phyloP scores from a whole-genome alignment of 306 rosid genomes.

The Heteromeles arbutifolia region DNA sequence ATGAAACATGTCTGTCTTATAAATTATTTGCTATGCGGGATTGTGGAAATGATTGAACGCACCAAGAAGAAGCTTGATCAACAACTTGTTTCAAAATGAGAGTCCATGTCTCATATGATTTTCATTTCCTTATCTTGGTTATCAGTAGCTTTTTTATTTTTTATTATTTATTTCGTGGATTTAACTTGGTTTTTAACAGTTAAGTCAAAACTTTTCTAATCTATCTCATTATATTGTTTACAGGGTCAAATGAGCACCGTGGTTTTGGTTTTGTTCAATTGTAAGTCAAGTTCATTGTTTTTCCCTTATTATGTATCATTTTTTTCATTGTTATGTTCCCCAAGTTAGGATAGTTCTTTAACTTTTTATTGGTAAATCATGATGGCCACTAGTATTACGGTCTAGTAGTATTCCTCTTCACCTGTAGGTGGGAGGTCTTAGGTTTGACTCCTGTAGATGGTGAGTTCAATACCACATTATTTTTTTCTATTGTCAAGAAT shows the following conservation, averaged over 20 bases:
- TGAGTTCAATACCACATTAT: not conserved
- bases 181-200: not conserved
- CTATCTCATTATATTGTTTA: constrained; percentile 9
- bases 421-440: not conserved
- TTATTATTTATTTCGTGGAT: not conserved
- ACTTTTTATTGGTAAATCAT: not conserved
- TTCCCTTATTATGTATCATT: not conserved
- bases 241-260: constrained; percentile 78
- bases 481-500: not conserved
- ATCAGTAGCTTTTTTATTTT: not conserved
- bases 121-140: not conserved
- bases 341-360: not conserved
- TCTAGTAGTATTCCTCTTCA: not conserved
- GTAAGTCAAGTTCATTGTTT: constrained; percentile 40
- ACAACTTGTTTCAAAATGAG: not conserved
- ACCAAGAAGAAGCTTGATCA: not conserved
- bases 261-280: constrained; percentile 80
- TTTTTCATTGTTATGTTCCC: not conserved
- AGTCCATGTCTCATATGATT: not conserved
- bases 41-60: not conserved
- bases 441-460: not conserved
- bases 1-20: not conserved
- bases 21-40: not conserved
- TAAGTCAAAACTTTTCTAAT: not conserved
- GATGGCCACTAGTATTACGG: not conserved